Evolutionary conservation across 768 basidiomycete genomes (phyloP).

Genomic region (Phallus indusiatus): DNA sequence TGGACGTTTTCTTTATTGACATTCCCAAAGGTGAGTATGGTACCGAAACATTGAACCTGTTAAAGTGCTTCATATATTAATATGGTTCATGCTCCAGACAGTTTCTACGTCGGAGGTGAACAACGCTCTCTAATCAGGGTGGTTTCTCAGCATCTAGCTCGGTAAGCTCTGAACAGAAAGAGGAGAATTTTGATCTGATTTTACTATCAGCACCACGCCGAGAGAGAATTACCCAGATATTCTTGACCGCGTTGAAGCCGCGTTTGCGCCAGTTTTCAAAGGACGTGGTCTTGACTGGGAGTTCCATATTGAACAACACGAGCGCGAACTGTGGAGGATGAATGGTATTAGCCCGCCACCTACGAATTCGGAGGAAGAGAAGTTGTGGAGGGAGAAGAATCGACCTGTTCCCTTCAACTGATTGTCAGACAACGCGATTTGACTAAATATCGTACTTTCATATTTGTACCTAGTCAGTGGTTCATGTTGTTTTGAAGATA

Average conservation of each 20-base stretch:
- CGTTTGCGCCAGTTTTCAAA: neutral
- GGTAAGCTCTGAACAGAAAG: constrained; percentile 5
- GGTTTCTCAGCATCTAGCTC: constrained; percentile 16
- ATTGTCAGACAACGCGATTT: neutral
- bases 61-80: neutral
- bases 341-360: neutral
- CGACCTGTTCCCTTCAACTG: neutral
- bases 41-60: neutral
- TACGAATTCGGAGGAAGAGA: neutral
- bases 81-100: neutral
- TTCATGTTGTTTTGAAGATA: too few species aligned
- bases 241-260: neutral
- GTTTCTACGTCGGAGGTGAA: constrained; percentile 17
- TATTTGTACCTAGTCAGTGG: too few species aligned
- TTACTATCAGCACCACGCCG: neutral
- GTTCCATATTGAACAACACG: constrained; percentile 5
- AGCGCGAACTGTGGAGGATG: constrained; percentile 4
- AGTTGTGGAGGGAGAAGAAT: neutral
- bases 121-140: constrained; percentile 14
- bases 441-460: too few species aligned
- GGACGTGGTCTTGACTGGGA: constrained; percentile 5
- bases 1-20: constrained; percentile 20
- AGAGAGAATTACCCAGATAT: neutral
- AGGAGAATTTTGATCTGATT: neutral
- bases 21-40: constrained; percentile 8